These are phyloP conservation scores for Primulina eburnea DNA, from an alignment of 257 asterid species.

Conservation along the genomic window DNA sequence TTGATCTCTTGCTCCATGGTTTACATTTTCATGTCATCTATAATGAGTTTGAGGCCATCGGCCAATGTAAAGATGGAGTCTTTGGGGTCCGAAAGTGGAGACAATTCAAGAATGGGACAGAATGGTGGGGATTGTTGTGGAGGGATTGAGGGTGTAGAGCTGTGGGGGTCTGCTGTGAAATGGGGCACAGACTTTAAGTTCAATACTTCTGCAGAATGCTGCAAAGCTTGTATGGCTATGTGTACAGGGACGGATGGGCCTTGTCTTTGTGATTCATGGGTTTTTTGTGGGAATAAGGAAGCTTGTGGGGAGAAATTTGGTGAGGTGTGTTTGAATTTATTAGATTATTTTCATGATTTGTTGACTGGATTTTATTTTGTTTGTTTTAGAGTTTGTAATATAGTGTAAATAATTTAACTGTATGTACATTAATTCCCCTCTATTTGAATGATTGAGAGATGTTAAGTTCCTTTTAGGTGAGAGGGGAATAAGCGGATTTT, in stretches of 20 bases:
- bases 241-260: conserved; percentile 79
- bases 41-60: conserved; percentile 35
- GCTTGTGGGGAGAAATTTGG: conserved; percentile 81
- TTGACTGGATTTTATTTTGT: conserved; percentile 9
- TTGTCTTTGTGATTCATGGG: conserved; percentile 96
- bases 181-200: conserved; percentile 94
- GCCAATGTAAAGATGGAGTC: conserved; percentile 28
- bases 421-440: background rate
- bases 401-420: background rate
- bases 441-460: background rate
- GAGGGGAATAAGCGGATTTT: conserved; percentile 8
- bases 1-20: conserved; percentile 60
- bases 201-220: conserved; percentile 67
- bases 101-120: conserved; percentile 21
- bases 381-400: conserved; percentile 20
- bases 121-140: conserved; percentile 57
- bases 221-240: conserved; percentile 73
- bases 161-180: conserved; percentile 90
- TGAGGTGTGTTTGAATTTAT: conserved; percentile 51
- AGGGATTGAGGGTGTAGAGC: conserved; percentile 74
- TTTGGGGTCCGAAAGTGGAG: conserved; percentile 24
- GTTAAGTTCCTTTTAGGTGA: background rate
- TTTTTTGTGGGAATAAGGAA: conserved; percentile 73
- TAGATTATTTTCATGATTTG: background rate
- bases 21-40: conserved; percentile 63